These are phyloP conservation scores for Chamaecrista fasciculata DNA, from an alignment of 306 rosid genomes.

Conservation along the genomic window DNA sequence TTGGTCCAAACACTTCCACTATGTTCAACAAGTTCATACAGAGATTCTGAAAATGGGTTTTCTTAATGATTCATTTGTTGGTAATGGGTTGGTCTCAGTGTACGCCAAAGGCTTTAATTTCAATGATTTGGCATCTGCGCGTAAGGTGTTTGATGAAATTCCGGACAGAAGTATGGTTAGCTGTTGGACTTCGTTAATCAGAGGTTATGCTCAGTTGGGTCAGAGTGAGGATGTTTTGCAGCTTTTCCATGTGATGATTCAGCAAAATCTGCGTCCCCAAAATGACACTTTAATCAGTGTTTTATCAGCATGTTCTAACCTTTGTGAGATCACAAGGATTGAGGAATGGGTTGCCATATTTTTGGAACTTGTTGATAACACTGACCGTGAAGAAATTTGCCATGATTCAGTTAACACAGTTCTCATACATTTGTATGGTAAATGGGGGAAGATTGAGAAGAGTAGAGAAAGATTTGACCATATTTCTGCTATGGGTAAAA, in stretches of 20 bases:
- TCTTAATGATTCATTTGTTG: constrained; percentile 35
- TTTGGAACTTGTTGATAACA: constrained; percentile 7
- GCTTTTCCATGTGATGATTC: constrained; percentile 44
- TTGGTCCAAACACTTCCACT: constrained; percentile 23
- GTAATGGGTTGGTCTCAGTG: constrained; percentile 41
- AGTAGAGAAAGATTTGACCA: constrained; percentile 43
- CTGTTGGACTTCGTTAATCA: constrained; percentile 56
- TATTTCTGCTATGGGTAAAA: constrained; percentile 40
- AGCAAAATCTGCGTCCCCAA: constrained; percentile 42
- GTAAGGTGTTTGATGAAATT: constrained; percentile 60
- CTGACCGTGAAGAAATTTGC: constrained; percentile 11
- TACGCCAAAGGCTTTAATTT: constrained; percentile 40
- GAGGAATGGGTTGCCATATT: constrained; percentile 49
- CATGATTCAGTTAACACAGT: constrained; percentile 39
- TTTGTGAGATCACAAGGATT: constrained; percentile 37
- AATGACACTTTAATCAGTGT: constrained; percentile 55
- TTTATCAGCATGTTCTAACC: constrained; percentile 58
- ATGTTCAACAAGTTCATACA: constrained; percentile 48
- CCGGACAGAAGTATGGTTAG: constrained; percentile 34
- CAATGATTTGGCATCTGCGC: constrained; percentile 41
- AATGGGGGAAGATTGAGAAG: constrained; percentile 48
- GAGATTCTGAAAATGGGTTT: constrained; percentile 46
- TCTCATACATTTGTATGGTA: constrained; percentile 50
- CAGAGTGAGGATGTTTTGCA: constrained; percentile 43
- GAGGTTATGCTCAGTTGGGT: constrained; percentile 47